These are phyloP conservation scores for Zygosaccharomyces sapae DNA, from an alignment of 1,139 yeast species.

Conservation along the genomic window DNA sequence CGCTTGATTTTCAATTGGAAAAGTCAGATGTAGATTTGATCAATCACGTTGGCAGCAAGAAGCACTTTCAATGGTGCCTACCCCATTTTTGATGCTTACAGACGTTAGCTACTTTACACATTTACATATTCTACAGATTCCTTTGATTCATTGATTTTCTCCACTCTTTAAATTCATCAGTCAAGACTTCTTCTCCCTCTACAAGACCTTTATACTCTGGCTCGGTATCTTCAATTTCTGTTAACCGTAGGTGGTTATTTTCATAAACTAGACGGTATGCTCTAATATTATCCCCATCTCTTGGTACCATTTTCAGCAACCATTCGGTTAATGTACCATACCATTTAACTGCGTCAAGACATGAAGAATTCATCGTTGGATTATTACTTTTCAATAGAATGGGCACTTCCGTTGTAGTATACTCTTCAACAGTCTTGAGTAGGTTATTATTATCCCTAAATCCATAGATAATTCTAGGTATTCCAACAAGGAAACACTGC, in stretches of 20 bases:
- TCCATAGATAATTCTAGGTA: constrained; percentile 74
- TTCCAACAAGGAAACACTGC: constrained; percentile 84
- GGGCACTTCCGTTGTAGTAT: constrained; percentile 75
- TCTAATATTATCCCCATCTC: constrained; percentile 39
- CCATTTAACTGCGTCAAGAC: constrained; percentile 76
- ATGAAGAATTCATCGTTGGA: constrained; percentile 51
- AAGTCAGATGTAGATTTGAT: constrained; percentile 40
- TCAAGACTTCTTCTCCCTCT: constrained; percentile 42
- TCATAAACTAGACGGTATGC: constrained; percentile 46
- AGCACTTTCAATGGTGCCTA: constrained; percentile 38
- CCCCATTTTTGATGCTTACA: constrained; percentile 10
- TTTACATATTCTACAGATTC: constrained; percentile 1
- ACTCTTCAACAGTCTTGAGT: constrained; percentile 67
- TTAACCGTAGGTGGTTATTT: constrained; percentile 41
- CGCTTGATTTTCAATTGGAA: constrained; percentile 41
- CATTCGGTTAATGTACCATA: constrained; percentile 82
- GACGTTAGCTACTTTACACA: not conserved
- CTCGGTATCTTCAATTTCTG: constrained; percentile 37
- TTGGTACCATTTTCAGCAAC: constrained; percentile 56
- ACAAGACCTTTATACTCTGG: constrained; percentile 33
- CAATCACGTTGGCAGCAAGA: constrained; percentile 21
- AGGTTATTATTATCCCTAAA: constrained; percentile 71
- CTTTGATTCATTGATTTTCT: constrained; percentile 35
- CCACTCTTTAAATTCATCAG: constrained; percentile 61
- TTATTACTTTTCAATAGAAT: constrained; percentile 41